Base-by-base conservation (phyloP, 2,329 filamentous ascomycete species). In the Aspergillus tamarii region DNA sequence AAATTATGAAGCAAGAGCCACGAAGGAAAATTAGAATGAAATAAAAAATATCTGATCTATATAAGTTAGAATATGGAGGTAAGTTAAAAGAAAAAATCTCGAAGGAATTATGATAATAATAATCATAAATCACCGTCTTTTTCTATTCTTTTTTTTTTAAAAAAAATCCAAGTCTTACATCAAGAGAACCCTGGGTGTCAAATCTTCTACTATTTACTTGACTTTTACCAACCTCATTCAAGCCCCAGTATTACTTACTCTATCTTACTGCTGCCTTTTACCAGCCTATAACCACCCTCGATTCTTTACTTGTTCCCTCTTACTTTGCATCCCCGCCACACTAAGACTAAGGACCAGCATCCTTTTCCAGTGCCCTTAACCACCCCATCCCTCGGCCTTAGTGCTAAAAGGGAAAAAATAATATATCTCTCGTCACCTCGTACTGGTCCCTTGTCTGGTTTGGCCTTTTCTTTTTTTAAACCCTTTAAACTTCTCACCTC, bases 381-480 rank as follows among this genome's bases (percentile, higher is more conserved):
- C 64, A 48, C 64, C 57, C 64, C 36, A 56, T 52, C 53, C 65
- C 59, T 65, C 57, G 56, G 66, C 50, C 60, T 66, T 69, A 67
- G 65, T 66, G 63, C 62, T 57, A 64, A 66, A 64, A 53, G 58
- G 54, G 62, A 46, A 67, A 63, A 57, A 55, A 60, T 64, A 66
- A 61, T 66, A 66, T 69, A 67, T 67, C 64, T 64, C 66, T 67
- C 63, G 64, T 65, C 67, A 66, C 67, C 62, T 65, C 57, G 50
- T 58, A 61, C 57, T 63, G 50, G 54, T 60, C 45, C 36, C 61
- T 61, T 60, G 64, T 64, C 45, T 61, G 60, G 61, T 54, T 36
- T 61, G 60, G 59, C 41, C 34, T 60, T 66, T 60, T 67, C 58
- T 58, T 65, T 62, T 58, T 62, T 64, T 61, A 43, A 43, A 46